These are phyloP conservation scores for Raffaelea arxii DNA, from an alignment of 2,329 filamentous ascomycete species.

Conservation along the genomic window DNA sequence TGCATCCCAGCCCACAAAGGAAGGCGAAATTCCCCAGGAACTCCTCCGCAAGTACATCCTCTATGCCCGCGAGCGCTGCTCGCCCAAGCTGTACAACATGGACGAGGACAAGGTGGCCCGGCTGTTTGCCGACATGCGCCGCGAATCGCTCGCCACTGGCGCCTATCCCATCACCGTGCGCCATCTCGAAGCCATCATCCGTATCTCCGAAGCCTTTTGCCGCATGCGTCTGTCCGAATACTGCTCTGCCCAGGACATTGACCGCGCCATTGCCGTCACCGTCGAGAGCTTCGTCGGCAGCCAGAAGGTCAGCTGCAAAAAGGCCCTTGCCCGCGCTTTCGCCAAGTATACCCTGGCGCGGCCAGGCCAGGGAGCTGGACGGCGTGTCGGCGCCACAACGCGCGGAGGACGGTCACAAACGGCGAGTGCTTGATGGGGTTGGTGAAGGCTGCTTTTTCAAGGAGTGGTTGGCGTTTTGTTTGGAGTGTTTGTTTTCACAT, in stretches of 20 bases:
- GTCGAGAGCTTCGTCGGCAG: slow-evolving; percentile 93
- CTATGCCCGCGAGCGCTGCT: slow-evolving; percentile 81
- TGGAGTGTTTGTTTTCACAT: too few species aligned
- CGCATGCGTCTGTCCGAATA: slow-evolving; percentile 98
- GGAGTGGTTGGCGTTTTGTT: background rate
- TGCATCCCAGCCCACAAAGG: slow-evolving; percentile 21
- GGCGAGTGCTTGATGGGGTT: slow-evolving; percentile 1
- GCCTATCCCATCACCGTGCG: slow-evolving; percentile 97
- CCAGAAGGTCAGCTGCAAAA: slow-evolving; percentile 97
- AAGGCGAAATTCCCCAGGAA: slow-evolving; percentile 79
- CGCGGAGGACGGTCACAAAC: slow-evolving; percentile 1
- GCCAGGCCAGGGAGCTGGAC: slow-evolving; percentile 26
- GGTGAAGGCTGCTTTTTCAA: too few species aligned
- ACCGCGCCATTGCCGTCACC: slow-evolving; percentile 92
- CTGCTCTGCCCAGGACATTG: slow-evolving; percentile 81
- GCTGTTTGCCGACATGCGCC: slow-evolving; percentile 90
- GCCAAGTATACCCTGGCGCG: slow-evolving; percentile 74
- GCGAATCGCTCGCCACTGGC: slow-evolving; percentile 85
- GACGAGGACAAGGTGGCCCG: slow-evolving; percentile 95
- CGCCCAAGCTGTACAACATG: slow-evolving; percentile 91
- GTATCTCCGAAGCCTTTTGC: slow-evolving; percentile 87
- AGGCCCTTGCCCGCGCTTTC: slow-evolving; percentile 86
- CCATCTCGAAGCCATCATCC: slow-evolving; percentile 95
- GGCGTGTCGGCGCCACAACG: slow-evolving; percentile 11
- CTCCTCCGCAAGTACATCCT: slow-evolving; percentile 93